Evolutionary conservation across 306 rosid genomes (phyloP).

Genomic region (Macrotyloma uniflorum): DNA sequence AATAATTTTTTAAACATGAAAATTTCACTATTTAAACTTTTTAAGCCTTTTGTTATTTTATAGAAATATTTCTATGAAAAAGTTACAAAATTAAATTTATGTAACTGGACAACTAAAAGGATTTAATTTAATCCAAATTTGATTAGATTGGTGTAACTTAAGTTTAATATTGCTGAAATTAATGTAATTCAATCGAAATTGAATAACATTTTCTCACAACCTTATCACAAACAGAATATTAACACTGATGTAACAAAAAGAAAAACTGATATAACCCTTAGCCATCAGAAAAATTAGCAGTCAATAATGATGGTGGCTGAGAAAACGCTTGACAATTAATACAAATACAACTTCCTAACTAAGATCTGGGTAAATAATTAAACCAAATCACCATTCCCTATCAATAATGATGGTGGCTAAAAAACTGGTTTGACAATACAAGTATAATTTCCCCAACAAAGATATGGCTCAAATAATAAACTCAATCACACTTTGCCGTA

Average conservation of each 20-base stretch:
- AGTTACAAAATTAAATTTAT: neutral
- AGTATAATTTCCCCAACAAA: neutral
- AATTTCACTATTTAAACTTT: neutral
- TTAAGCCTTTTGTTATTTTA: neutral
- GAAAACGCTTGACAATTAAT: neutral
- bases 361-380: neutral
- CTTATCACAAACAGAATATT: neutral
- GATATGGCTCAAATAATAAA: constrained; percentile 10
- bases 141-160: neutral
- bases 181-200: neutral
- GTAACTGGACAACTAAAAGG: neutral
- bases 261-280: neutral
- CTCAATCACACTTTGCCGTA: neutral
- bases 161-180: no score
- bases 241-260: no score
- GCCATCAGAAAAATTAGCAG: neutral
- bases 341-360: neutral
- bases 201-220: neutral
- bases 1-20: neutral
- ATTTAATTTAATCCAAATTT: neutral
- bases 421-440: neutral
- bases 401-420: constrained; percentile 2
- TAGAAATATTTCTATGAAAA: neutral
- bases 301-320: neutral
- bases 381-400: neutral